Base-by-base conservation (phyloP, 2,329 filamentous ascomycete genomes). In the Venturia oleaginea region DNA sequence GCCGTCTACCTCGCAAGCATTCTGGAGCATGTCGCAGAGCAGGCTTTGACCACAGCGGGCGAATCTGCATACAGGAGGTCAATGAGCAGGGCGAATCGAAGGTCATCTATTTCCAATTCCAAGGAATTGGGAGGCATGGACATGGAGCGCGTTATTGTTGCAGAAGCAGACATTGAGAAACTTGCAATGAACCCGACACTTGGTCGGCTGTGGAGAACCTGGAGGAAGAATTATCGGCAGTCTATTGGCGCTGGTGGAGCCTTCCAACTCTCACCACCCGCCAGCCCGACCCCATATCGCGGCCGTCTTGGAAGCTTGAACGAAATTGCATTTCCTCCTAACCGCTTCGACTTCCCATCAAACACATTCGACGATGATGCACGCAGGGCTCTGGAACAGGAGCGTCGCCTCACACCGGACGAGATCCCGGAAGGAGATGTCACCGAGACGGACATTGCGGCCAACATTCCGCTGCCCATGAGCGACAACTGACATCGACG, bases 1-100 rank as follows among this genome's bases (percentile, higher is more conserved):
- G 92, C 94, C 65, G 97, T 99, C 68, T 99, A 97, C 76, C 79
- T 99, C 59, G 97, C 94, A 0, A 95, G 93, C 0, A 91, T 99
- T 66, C 80, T 99, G 51, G 94, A 99, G 76, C 94, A 92, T 72
- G 86, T 99, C 76, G 93, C 91, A 38, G 94, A 99, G 76, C 90
- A 96, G 73, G 89, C 91, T 7, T 79, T 99, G 67, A 84, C 92
- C n/a, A 84, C 95, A 46, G 90, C 92, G 19, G 91, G 91, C 17
- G 89, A 96, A 72, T 91, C 91, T 34, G 89, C 94, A 1, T 91
- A 86, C 72, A 83, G 86, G 64, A 85, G 90, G 68, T 80, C 73
- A 66, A 71, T 73, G 13, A 75, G 76, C 62, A 75, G 75, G 66
- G 71, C 71, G 67, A 77, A 73, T 66, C 76, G 74, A 78, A 22